A percentile compares a stretch with the other conserved stretches of the same genome.
phyloP scores from a whole-genome alignment of 73 alveolate genomes.

The Paramecium tetraurelia region DNA sequence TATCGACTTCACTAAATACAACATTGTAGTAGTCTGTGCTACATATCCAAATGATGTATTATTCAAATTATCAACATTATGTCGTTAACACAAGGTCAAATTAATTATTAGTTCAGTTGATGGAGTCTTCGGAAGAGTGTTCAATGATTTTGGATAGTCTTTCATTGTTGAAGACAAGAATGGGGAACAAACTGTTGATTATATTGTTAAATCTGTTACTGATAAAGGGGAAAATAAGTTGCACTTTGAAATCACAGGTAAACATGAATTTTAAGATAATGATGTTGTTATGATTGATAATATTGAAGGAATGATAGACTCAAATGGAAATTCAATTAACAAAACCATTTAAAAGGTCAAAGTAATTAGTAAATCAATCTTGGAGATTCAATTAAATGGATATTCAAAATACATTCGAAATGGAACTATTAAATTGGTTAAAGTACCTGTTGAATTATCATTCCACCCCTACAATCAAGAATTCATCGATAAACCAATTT shows the following conservation, averaged over 20 bases:
- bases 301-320: constrained; percentile 81
- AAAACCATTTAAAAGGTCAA: constrained; percentile 66
- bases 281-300: constrained; percentile 84
- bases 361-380: constrained; percentile 65
- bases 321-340: constrained; percentile 66
- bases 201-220: constrained; percentile 68
- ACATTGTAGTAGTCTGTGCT: constrained; percentile 29
- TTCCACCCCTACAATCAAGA: constrained; percentile 67
- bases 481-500: constrained; percentile 58
- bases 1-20: constrained; percentile 72
- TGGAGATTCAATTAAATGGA: constrained; percentile 65
- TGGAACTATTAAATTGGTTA: constrained; percentile 77
- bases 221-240: constrained; percentile 64
- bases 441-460: constrained; percentile 67
- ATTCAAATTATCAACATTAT: constrained; percentile 67
- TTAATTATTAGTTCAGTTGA: constrained; percentile 78
- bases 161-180: constrained; percentile 90
- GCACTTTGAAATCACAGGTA: constrained; percentile 77
- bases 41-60: constrained; percentile 57
- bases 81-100: constrained; percentile 74
- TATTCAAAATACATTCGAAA: constrained; percentile 66
- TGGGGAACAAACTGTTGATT: constrained; percentile 92
- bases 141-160: constrained; percentile 89
- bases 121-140: constrained; percentile 83
- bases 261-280: constrained; percentile 90